These are phyloP conservation scores for Amauroascus verrucosus DNA, from an alignment of 2,329 filamentous ascomycete genomes.

Conservation along the genomic window DNA sequence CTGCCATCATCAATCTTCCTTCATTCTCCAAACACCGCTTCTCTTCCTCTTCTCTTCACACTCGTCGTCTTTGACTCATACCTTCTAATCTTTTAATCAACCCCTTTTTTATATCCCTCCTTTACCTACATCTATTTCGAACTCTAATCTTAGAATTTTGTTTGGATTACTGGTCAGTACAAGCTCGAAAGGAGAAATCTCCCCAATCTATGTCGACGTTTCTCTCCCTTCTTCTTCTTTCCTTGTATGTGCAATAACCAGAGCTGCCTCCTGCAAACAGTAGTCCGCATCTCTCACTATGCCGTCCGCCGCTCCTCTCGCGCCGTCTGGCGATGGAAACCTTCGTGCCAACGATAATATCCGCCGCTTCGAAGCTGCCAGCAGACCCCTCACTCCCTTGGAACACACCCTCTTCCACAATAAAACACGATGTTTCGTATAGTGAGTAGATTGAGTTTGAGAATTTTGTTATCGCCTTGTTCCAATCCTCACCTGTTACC, in stretches of 20 bases:
- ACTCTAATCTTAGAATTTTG: not conserved
- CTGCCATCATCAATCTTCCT: not conserved
- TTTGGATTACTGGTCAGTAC: no score
- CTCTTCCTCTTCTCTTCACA: slow-evolving; percentile 13
- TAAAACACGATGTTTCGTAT: slow-evolving; percentile 99
- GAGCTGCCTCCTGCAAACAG: not conserved
- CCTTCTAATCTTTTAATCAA: slow-evolving; percentile 11
- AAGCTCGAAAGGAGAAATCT: no score
- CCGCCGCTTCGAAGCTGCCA: slow-evolving; percentile 86
- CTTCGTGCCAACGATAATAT: slow-evolving; percentile 95
- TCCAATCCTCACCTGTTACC: not conserved
- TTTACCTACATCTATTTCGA: slow-evolving; percentile 14
- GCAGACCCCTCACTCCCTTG: slow-evolving; percentile 80
- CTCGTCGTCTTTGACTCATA: not conserved
- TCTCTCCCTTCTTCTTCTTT: not conserved
- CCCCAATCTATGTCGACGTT: not conserved
- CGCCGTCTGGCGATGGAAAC: slow-evolving; percentile 41
- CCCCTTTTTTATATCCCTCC: no score
- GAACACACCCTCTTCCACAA: slow-evolving; percentile 92
- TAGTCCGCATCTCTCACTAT: slow-evolving; percentile 33
- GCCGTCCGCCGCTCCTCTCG: slow-evolving; percentile 43
- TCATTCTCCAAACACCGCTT: slow-evolving; percentile 8
- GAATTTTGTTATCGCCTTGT: not conserved
- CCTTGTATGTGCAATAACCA: no score
- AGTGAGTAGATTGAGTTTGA: slow-evolving; percentile 54